These are phyloP conservation scores for Xylaria digitata DNA, from an alignment of 2,329 filamentous ascomycete species.

Conservation along the genomic window DNA sequence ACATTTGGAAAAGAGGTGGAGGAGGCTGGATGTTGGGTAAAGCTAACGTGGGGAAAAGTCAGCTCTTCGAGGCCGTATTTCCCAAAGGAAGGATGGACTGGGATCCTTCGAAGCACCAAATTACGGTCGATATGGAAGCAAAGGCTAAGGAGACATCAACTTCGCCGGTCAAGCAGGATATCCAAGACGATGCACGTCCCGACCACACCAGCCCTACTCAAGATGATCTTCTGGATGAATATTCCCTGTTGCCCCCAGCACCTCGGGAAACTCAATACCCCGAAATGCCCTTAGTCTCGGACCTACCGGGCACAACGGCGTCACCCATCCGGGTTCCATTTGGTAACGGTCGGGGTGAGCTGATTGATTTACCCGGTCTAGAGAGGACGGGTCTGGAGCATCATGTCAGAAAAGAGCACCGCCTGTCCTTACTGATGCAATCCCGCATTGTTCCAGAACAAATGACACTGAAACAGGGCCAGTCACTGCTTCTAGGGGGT, in stretches of 20 bases:
- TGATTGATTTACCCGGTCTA: conserved; percentile 92
- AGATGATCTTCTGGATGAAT: conserved; percentile 52
- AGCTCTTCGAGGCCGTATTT: conserved; percentile 87
- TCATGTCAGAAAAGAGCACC: conserved; percentile 75
- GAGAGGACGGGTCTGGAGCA: conserved; percentile 77
- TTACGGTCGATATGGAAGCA: conserved; percentile 50
- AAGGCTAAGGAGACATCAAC: conserved; percentile 23
- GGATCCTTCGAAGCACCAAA: conserved; percentile 53
- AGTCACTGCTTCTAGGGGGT: conserved; percentile 86
- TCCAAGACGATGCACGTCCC: neutral
- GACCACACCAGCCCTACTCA: conserved; percentile 44
- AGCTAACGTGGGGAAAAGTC: conserved; percentile 96
- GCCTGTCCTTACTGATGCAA: conserved; percentile 80
- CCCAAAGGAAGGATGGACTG: conserved; percentile 74
- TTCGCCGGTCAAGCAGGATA: neutral
- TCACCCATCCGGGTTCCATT: conserved; percentile 95
- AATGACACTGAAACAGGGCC: conserved; percentile 75
- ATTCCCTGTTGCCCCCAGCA: conserved; percentile 77
- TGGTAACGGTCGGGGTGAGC: conserved; percentile 84
- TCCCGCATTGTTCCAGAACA: conserved; percentile 79
- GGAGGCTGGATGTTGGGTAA: conserved; percentile 98
- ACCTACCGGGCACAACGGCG: conserved; percentile 91
- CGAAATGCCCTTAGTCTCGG: conserved; percentile 85
- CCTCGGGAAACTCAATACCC: conserved; percentile 81
- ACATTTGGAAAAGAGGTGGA: conserved; percentile 85